Evolutionary conservation across 352 stramenopile genomes (phyloP).

Genomic region (Phytophthora ramorum): DNA sequence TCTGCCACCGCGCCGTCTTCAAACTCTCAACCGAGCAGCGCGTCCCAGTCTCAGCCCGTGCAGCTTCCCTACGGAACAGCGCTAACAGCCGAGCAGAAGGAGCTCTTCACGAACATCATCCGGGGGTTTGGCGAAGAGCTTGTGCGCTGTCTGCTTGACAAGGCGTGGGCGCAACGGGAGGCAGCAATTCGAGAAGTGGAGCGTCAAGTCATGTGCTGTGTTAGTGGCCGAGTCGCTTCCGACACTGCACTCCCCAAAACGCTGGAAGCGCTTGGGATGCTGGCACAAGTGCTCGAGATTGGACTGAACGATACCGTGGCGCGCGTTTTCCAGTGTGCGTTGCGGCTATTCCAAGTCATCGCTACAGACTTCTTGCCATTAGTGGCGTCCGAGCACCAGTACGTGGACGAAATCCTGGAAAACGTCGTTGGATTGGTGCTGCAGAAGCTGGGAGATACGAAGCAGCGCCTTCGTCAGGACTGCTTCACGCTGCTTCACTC

Average conservation of each 20-base stretch:
- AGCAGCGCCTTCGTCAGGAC: conserved; percentile 74
- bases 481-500: conserved; percentile 78
- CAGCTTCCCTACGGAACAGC: conserved; percentile 76
- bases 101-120: conserved; percentile 58
- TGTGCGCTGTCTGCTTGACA: conserved; percentile 82
- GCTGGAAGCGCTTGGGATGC: conserved; percentile 60
- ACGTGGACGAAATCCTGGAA: conserved; percentile 67
- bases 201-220: conserved; percentile 62
- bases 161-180: conserved; percentile 80
- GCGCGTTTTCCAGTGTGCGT: conserved; percentile 80
- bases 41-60: conserved; percentile 37
- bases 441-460: conserved; percentile 81
- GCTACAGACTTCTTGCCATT: conserved; percentile 76
- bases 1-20: conserved; percentile 34
- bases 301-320: conserved; percentile 80
- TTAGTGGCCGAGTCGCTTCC: conserved; percentile 46
- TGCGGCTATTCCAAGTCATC: conserved; percentile 75
- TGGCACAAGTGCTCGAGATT: conserved; percentile 67
- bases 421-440: conserved; percentile 67
- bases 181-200: conserved; percentile 80
- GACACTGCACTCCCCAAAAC: conserved; percentile 66
- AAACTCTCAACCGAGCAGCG: conserved; percentile 19
- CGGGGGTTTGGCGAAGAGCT: conserved; percentile 70
- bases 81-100: conserved; percentile 66
- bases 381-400: conserved; percentile 48